Conservation (phyloP, 768 basidiomycete species). For the Trametes coccinea region DNA sequence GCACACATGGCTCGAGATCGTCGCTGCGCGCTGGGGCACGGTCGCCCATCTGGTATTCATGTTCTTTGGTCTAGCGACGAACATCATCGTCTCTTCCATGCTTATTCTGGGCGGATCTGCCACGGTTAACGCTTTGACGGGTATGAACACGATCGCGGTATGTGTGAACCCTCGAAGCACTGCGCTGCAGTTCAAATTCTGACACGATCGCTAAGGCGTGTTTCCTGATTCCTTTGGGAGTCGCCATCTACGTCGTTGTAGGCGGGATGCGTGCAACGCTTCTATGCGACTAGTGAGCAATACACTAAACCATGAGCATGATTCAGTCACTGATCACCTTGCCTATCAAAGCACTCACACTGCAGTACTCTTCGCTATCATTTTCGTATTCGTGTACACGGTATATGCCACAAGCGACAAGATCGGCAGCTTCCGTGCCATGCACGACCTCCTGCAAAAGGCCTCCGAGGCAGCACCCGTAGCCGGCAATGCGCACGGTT, state of each 20-base stretch:
- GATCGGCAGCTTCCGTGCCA: conserved; percentile 75
- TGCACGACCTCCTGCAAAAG: conserved; percentile 76
- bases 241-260: conserved; percentile 84
- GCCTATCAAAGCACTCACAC: conserved; percentile 70
- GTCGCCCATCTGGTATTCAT: conserved; percentile 82
- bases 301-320: conserved; percentile 9
- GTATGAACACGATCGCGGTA: conserved; percentile 84
- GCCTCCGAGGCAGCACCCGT: conserved; percentile 62
- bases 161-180: no score
- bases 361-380: conserved; percentile 81
- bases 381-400: conserved; percentile 73
- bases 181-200: background rate
- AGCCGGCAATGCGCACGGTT: conserved; percentile 79
- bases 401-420: conserved; percentile 78
- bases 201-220: conserved; percentile 53
- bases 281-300: conserved; percentile 77
- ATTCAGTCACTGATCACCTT: background rate
- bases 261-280: conserved; percentile 87
- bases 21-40: conserved; percentile 77
- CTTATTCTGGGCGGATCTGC: conserved; percentile 80
- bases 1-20: conserved; percentile 89
- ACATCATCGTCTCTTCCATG: conserved; percentile 90
- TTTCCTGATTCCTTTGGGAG: conserved; percentile 87
- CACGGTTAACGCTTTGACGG: conserved; percentile 84
- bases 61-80: conserved; percentile 91